Base-by-base conservation (phyloP, 768 basidiomycete species). In the Pisolithus marmoratus region DNA sequence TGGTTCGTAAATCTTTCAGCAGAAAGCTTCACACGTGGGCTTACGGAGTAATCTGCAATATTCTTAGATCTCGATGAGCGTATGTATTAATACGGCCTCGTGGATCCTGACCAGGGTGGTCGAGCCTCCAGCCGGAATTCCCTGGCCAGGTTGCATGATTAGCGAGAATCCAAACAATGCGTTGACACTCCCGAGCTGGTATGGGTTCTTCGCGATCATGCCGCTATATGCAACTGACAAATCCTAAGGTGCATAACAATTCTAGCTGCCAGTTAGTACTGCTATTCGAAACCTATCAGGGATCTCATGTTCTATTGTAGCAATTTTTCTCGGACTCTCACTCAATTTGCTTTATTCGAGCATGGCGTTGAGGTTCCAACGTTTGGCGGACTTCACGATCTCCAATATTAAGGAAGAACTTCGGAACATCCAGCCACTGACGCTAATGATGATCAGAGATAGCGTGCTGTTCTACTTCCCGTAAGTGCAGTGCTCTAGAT, bases 131-230 rank as follows among this genome's bases (percentile, higher is more conserved):
- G 20, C 53, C 20, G 53, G 54, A 46, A 19, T 49, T 22, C 43
- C 48, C 11, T 61, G 53, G 56, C 46, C 38, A 0, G 62, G 62
- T 1, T 63, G 62, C 29, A 54, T 55, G 46, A 9, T 17, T 9
- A 50, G 36, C 20, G 57, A 57, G 8, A 34, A 8, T 19, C 5
- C 23, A 36, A 57, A 57, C 14, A 60, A 54, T n/a, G 19, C 44
- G 4, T 50, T 64, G 26, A 59, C 63, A 6, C 63, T 63, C 23
- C 49, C 47, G 19, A 55, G 60, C 19, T 63, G 62, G 62, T 63
- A 41, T 50, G 62, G 15, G 4, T 8, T 41, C 23, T 8, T 14
- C 22, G 1, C 8, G 3, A 3, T 43, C 38, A 17, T 2, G 9
- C 38, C 6, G 7, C 12, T 8, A 14, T n/a, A 3, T n/a, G 31